Evolutionary conservation across 257 asterid genomes (phyloP).

Genomic region (Penstemon barbatus): DNA sequence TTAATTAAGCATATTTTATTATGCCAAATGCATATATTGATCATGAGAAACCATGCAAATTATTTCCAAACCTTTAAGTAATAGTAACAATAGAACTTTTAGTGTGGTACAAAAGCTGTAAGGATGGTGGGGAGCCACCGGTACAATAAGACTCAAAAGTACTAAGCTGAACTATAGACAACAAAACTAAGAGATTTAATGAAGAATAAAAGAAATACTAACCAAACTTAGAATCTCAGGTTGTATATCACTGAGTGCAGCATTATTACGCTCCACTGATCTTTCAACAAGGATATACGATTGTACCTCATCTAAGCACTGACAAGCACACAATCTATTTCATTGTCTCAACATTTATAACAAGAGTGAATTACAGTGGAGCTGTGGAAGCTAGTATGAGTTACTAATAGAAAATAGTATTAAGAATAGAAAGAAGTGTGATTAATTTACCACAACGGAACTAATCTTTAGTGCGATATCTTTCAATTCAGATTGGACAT

Average conservation of each 20-base stretch:
- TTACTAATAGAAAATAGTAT: background rate
- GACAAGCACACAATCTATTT: conserved; percentile 29
- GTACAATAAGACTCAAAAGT: background rate
- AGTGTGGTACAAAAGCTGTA: background rate
- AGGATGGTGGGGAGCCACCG: background rate
- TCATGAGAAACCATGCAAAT: background rate
- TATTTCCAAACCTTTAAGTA: conserved; percentile 9
- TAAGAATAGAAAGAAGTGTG: background rate
- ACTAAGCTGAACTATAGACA: conserved; percentile 4
- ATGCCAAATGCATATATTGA: background rate
- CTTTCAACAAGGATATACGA: conserved; percentile 78
- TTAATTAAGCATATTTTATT: conserved; percentile 11
- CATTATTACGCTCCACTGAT: conserved; percentile 44
- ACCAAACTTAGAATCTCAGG: conserved; percentile 62
- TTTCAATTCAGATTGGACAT: conserved; percentile 54
- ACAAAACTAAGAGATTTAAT: background rate
- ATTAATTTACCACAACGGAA: conserved; percentile 56
- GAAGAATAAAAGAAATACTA: conserved; percentile 33
- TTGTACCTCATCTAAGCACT: conserved; percentile 95
- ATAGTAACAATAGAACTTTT: background rate
- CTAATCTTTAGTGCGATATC: conserved; percentile 69
- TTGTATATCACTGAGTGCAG: conserved; percentile 33
- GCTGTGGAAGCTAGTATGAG: background rate
- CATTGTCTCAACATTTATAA: conserved; percentile 24
- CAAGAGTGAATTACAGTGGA: background rate